Evolutionary conservation across 2,329 filamentous ascomycete genomes (phyloP).

Genomic region (Pseudogymnoascus sp.): DNA sequence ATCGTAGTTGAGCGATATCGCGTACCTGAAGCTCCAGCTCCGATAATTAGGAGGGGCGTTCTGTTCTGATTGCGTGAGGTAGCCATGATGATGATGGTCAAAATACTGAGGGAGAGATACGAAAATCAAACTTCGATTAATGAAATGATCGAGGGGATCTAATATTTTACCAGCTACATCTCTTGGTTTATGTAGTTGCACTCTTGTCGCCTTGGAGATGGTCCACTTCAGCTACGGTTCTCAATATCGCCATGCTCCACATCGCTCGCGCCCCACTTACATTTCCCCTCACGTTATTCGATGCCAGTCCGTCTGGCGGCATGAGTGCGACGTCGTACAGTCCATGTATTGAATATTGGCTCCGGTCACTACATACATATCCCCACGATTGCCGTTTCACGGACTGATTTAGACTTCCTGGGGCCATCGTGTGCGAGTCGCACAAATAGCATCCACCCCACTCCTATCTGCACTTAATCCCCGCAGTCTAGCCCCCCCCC

Average conservation of each 20-base stretch:
- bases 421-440: background rate
- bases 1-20: background rate
- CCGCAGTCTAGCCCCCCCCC: background rate
- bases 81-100: background rate
- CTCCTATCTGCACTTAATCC: background rate
- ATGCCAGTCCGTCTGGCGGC: background rate
- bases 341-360: background rate
- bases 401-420: background rate
- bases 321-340: background rate
- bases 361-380: background rate
- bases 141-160: background rate
- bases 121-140: background rate
- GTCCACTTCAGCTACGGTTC: background rate
- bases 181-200: background rate
- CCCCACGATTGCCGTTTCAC: background rate
- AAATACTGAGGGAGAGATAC: background rate
- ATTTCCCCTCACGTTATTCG: background rate
- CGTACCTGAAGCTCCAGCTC: constrained; percentile 43
- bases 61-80: background rate
- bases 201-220: background rate
- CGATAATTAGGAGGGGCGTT: constrained; percentile 43
- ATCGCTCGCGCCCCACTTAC: background rate
- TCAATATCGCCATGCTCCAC: background rate
- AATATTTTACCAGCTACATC: background rate
- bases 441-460: background rate